These are phyloP conservation scores for Microcyclosporella mali DNA, from an alignment of 2,329 filamentous ascomycete genomes.

Conservation along the genomic window DNA sequence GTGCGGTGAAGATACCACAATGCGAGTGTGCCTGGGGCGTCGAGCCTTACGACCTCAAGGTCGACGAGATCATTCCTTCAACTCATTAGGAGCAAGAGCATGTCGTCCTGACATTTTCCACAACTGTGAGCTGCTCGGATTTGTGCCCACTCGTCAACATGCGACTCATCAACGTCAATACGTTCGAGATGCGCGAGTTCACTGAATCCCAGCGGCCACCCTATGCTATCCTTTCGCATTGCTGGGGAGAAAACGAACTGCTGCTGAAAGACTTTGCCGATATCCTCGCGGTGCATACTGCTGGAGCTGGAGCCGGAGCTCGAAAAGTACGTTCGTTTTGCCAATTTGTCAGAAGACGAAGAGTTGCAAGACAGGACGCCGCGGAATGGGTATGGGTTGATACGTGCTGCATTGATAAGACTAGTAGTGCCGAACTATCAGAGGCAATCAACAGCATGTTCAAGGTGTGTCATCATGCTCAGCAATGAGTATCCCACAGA, in stretches of 20 bases:
- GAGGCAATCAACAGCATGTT: constrained; percentile 20
- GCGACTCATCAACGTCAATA: background rate
- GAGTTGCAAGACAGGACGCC: no score
- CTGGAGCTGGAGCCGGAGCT: background rate
- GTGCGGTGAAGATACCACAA: no score
- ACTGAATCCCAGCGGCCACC: background rate
- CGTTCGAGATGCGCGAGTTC: background rate
- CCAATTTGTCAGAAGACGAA: background rate
- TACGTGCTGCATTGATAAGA: constrained; percentile 19
- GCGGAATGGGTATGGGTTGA: constrained; percentile 13
- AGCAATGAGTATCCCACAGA: constrained; percentile 15
- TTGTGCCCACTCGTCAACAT: background rate
- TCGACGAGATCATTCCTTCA: no score
- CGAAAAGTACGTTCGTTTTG: background rate
- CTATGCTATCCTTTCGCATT: constrained; percentile 2
- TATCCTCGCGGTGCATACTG: background rate
- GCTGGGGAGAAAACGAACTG: background rate
- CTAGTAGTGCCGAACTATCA: constrained; percentile 13
- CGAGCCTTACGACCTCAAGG: no score
- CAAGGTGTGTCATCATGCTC: constrained; percentile 1
- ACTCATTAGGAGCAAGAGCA: no score
- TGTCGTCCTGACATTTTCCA: no score
- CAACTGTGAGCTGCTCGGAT: no score
- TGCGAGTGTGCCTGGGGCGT: no score
- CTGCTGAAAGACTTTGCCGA: background rate